Evolutionary conservation across 352 stramenopile genomes (phyloP), one percentile per base, ranked within the genome.

Genomic region (Phytophthora nicotianae): DNA sequence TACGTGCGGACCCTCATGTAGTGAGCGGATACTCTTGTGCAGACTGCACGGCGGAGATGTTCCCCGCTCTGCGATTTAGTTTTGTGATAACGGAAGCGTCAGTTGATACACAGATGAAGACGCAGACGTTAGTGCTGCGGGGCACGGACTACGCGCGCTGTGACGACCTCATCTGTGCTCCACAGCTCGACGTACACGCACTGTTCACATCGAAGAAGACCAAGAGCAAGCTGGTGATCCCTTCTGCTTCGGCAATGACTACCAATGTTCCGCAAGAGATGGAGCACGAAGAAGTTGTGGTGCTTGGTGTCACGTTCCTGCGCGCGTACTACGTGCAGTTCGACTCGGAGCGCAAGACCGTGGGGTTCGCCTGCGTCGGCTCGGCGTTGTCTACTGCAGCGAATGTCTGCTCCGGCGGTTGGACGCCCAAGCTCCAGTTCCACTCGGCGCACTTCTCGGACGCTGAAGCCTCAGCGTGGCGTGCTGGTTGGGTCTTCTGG

Each of bases 261-360:
- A 60, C 24, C 17, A 65, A 57, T 16, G 13, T 58, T 24, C 50
- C 26, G 13, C 51, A 61, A 9, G 53, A 37, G 10, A 53, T 62
- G 7, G 53, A 58, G 24, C 37, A 50, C n/a, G 41, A 65, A 3
- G 66, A 80, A 29, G 72, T 84, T 37, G 64, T 86, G 40, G 73
- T 91, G 27, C 71, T 91, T 5, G 82, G 82, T 16, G 75, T 80
- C 14, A 71, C 86, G 24, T 91, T 91, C 61, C 37, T 91, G 47
- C 79, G 82, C 23, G 62, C 79, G n/a, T 89, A 89, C 48, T 91
- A 91, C 64, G 77, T 77, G 16, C 66, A 71, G 37, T 91, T 91
- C 57, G 77, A 91, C 60, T 77, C 73, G 8, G 59, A 74, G 10
- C 35, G 50, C 8, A 58, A 65, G 13, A 69, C 55, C 3, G 66